Percentiles rank a stretch among this genome's conserved stretches.
Evolutionary conservation across 2,329 filamentous ascomycete species (phyloP).

Genomic region (Trichoderma sp.): DNA sequence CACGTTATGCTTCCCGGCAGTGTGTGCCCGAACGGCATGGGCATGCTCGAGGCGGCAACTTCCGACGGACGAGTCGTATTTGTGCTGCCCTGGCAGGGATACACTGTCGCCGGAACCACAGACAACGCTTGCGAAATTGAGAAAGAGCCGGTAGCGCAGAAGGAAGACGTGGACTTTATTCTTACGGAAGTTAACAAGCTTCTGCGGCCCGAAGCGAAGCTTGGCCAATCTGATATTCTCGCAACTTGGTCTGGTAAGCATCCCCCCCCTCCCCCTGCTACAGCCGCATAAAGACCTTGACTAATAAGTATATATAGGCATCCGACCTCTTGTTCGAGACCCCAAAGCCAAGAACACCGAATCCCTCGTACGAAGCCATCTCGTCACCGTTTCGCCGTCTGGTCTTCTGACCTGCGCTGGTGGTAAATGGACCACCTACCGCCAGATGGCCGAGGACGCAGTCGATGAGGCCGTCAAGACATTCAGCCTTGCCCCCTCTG

Average conservation of each 20-base stretch:
- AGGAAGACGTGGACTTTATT: conserved; percentile 80
- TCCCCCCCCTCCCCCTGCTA: not conserved
- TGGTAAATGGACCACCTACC: conserved; percentile 87
- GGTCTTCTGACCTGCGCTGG: conserved; percentile 78
- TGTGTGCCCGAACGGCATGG: conserved; percentile 77
- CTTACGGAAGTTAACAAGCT: conserved; percentile 75
- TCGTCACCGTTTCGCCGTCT: conserved; percentile 70
- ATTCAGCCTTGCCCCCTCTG: conserved; percentile 57
- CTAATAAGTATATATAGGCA: conserved; percentile 40
- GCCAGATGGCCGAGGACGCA: conserved; percentile 83
- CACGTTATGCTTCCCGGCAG: conserved; percentile 79
- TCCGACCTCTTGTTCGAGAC: conserved; percentile 76
- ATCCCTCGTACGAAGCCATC: conserved; percentile 77
- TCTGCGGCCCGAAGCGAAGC: conserved; percentile 70
- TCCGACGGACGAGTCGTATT: conserved; percentile 87
- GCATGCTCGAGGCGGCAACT: conserved; percentile 75
- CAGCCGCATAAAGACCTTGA: not conserved
- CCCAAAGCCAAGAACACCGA: conserved; percentile 79
- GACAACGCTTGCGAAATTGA: conserved; percentile 69
- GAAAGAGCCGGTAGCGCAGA: conserved; percentile 67
- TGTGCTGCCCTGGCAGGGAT: conserved; percentile 83
- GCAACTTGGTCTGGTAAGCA: conserved; percentile 73
- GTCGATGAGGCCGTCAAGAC: conserved; percentile 73
- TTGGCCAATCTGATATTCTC: conserved; percentile 71
- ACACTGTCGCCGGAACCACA: conserved; percentile 81